Percentiles rank a stretch among this genome's conserved stretches.
Evolutionary conservation across 169 alveolate genomes (phyloP).

Genomic region (Cryptosporidium ubiquitum): DNA sequence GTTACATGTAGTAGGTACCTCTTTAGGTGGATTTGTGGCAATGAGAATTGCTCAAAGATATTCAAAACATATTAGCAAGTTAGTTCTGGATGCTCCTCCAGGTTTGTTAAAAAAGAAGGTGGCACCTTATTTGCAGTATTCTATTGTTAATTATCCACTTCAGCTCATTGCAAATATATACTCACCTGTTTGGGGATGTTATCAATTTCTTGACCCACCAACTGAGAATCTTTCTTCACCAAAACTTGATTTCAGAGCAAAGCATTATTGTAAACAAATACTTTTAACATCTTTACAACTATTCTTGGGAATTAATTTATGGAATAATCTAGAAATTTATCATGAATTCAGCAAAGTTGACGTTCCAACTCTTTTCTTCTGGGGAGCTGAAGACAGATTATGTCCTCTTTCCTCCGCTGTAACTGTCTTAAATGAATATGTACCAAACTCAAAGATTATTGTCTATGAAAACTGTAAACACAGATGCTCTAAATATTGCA

Average conservation of each 20-base stretch:
- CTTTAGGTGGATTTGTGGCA: slow-evolving; percentile 56
- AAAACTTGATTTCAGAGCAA: slow-evolving; percentile 71
- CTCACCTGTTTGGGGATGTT: slow-evolving; percentile 52
- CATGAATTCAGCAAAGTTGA: slow-evolving; percentile 16
- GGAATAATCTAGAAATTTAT: slow-evolving; percentile 43
- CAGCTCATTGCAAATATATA: slow-evolving; percentile 53
- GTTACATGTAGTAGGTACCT: slow-evolving; percentile 48
- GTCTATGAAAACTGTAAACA: slow-evolving; percentile 63
- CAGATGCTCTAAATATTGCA: slow-evolving; percentile 56
- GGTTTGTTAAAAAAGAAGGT: slow-evolving; percentile 39
- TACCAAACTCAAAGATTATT: slow-evolving; percentile 33
- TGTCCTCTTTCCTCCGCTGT: slow-evolving; percentile 52
- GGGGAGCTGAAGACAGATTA: slow-evolving; percentile 62
- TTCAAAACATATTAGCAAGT: slow-evolving; percentile 9
- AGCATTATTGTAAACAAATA: slow-evolving; percentile 46
- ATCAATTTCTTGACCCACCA: slow-evolving; percentile 55
- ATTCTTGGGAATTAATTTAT: slow-evolving; percentile 41
- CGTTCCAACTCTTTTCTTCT: slow-evolving; percentile 35
- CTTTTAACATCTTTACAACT: slow-evolving; percentile 49
- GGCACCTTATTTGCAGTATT: slow-evolving; percentile 32
- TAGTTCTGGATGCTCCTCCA: slow-evolving; percentile 71
- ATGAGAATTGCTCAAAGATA: slow-evolving; percentile 51
- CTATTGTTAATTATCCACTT: slow-evolving; percentile 39
- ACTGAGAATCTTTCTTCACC: slow-evolving; percentile 45
- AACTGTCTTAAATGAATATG: slow-evolving; percentile 33